phyloP scores from a whole-genome alignment of 192 early-diverging fungal species.

The Coemansia sp. region DNA sequence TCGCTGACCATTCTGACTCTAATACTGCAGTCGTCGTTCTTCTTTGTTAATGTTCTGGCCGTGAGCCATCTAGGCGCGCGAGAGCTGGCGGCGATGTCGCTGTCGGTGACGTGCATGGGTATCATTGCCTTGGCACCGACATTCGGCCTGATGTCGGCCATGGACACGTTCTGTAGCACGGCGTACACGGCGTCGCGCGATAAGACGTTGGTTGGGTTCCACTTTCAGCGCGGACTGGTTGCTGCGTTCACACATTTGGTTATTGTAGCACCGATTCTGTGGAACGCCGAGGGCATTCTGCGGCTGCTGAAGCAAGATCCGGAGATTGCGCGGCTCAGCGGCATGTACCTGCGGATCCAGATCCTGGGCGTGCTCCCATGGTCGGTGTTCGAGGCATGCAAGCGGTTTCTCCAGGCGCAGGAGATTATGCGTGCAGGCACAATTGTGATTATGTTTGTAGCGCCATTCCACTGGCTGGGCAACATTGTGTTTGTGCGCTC shows the following conservation, averaged over 20 bases:
- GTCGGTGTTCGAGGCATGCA: constrained; percentile 75
- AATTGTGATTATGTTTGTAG: constrained; percentile 62
- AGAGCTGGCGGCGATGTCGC: constrained; percentile 64
- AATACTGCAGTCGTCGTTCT: constrained; percentile 62
- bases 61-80: constrained; percentile 59
- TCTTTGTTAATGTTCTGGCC: constrained; percentile 61
- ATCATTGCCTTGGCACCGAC: constrained; percentile 47
- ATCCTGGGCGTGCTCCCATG: constrained; percentile 71
- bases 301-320: constrained; percentile 67
- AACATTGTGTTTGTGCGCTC: constrained; percentile 78
- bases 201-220: constrained; percentile 33
- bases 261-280: constrained; percentile 12
- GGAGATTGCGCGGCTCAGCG: constrained; percentile 59
- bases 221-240: constrained; percentile 36
- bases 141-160: constrained; percentile 60
- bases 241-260: constrained; percentile 13
- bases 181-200: constrained; percentile 30
- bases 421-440: constrained; percentile 80
- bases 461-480: constrained; percentile 69
- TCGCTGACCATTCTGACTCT: constrained; percentile 23
- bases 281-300: constrained; percentile 58
- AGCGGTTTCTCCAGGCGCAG: constrained; percentile 82
- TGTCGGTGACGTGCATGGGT: constrained; percentile 59
- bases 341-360: constrained; percentile 62
- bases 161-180: constrained; percentile 32